Conservation (phyloP, 164 flowering plant genomes). For the Piper longum region DNA sequence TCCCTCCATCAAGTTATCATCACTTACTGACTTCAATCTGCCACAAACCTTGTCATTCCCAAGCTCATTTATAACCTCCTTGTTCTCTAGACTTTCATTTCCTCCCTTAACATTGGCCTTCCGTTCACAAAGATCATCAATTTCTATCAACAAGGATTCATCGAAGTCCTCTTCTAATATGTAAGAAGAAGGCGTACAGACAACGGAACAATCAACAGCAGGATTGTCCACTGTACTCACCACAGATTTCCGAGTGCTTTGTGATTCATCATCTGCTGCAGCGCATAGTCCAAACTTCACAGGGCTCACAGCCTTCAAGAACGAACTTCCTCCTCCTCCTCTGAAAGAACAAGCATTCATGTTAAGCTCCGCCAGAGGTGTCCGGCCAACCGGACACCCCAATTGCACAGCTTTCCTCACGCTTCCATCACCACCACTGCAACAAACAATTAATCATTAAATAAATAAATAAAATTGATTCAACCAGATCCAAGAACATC, state of each 20-base stretch:
- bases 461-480: no score
- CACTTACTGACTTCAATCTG: conserved; percentile 4
- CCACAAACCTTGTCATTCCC: conserved; percentile 5
- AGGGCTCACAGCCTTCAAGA: background rate
- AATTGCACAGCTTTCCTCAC: background rate
- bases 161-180: conserved; percentile 53
- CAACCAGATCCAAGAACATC: no score
- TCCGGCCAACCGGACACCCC: background rate
- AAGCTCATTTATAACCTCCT: conserved; percentile 1
- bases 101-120: conserved; percentile 19
- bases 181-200: conserved; percentile 6
- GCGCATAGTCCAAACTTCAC: background rate
- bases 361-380: background rate
- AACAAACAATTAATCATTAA: background rate
- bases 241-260: conserved; percentile 18
- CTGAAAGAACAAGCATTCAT: background rate
- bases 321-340: background rate
- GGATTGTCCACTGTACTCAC: conserved; percentile 8
- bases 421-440: background rate
- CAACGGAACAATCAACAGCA: conserved; percentile 6
- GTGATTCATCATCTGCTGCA: conserved; percentile 3
- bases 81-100: conserved; percentile 2
- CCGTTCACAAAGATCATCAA: conserved; percentile 63
- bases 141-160: conserved; percentile 46
- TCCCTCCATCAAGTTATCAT: conserved; percentile 3